Evolutionary conservation across 106 monocot genomes (phyloP).

Genomic region (Dendrobium nobile): DNA sequence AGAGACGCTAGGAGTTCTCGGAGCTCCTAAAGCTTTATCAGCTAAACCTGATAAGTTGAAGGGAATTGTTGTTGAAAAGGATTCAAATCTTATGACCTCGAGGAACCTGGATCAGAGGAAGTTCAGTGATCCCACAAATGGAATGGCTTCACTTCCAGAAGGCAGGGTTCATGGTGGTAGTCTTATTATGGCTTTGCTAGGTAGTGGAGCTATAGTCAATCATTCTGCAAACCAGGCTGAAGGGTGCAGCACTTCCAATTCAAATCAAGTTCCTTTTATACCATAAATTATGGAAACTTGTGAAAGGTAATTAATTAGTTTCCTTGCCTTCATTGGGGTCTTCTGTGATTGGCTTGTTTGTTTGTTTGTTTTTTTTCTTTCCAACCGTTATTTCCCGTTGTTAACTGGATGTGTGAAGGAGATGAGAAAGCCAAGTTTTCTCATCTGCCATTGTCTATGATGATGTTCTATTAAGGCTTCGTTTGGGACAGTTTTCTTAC

Average conservation of each 20-base stretch:
- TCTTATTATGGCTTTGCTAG: constrained; percentile 49
- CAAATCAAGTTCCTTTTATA: not conserved
- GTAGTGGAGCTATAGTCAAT: not conserved
- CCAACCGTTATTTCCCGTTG: no score
- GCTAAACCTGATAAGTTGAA: constrained; percentile 7
- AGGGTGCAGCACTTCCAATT: constrained; percentile 5
- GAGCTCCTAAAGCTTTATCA: no score
- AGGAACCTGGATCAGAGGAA: no score
- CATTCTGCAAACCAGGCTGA: not conserved
- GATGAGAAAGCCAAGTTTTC: not conserved
- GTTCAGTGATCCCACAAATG: no score
- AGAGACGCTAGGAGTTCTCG: constrained; percentile 14
- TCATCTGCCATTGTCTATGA: not conserved
- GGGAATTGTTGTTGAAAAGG: not conserved
- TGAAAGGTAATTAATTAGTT: no score
- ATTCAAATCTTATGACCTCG: not conserved
- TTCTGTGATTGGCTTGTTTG: no score
- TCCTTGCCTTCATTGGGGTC: no score
- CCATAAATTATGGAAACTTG: no score
- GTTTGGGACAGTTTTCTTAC: no score
- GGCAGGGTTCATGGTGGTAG: constrained; percentile 89
- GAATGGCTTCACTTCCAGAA: constrained; percentile 12
- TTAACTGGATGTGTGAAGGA: not conserved
- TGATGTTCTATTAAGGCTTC: not conserved
- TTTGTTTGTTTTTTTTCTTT: no score